A percentile compares a stretch with the other conserved stretches of the same genome.
These are phyloP conservation scores for Eucalyptus pauciflora DNA, from an alignment of 345 rosid genomes.

Conservation along the genomic window DNA sequence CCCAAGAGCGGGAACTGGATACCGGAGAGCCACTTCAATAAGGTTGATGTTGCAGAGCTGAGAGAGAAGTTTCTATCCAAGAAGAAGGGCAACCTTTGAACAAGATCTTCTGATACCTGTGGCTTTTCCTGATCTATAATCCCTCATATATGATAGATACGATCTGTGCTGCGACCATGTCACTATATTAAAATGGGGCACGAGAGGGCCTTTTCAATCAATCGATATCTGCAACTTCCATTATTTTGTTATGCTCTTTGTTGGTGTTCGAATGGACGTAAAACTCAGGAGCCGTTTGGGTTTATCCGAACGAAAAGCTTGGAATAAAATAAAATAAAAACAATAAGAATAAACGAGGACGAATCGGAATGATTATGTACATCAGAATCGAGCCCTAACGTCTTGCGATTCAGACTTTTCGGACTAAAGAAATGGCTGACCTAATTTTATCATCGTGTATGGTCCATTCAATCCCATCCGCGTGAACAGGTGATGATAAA, in stretches of 20 bases:
- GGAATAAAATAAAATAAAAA: not conserved
- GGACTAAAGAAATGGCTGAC: not conserved
- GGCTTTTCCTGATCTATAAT: not conserved
- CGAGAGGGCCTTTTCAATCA: not conserved
- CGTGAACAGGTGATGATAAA: not conserved
- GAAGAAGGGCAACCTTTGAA: not conserved
- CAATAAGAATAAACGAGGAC: not conserved
- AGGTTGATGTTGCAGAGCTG: not conserved
- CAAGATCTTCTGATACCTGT: not conserved
- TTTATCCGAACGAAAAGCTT: not conserved
- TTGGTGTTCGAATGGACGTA: not conserved
- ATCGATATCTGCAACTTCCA: not conserved
- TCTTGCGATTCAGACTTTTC: not conserved
- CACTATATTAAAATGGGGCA: not conserved
- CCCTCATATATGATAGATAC: not conserved
- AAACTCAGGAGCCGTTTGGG: not conserved
- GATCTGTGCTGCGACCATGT: not conserved
- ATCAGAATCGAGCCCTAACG: not conserved
- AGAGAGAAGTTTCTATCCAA: not conserved
- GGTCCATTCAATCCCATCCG: not conserved
- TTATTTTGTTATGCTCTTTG: not conserved
- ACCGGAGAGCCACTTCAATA: conserved; percentile 28
- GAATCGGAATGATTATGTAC: not conserved
- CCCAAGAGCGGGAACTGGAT: conserved; percentile 44
- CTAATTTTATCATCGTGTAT: not conserved